Evolutionary conservation across 108 stramenopile genomes (phyloP).

Genomic region (Nannochloropsis salina): DNA sequence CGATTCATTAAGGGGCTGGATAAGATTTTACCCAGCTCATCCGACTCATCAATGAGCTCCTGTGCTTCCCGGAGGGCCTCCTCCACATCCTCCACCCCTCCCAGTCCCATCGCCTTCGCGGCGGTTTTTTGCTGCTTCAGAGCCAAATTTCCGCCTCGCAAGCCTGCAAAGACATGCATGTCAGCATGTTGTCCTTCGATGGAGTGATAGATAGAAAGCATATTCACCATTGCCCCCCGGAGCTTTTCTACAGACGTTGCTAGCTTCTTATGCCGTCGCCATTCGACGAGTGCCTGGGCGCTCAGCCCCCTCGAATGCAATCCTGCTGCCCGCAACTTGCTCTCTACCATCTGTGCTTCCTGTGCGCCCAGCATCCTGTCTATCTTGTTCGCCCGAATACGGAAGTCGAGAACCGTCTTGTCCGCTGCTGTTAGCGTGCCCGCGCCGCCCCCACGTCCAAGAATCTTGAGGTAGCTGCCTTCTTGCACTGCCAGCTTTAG

Average conservation of each 20-base stretch:
- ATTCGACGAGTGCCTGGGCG: background rate
- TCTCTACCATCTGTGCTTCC: background rate
- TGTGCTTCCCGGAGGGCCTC: background rate
- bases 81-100: background rate
- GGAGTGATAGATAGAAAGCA: background rate
- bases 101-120: background rate
- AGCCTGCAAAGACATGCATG: background rate
- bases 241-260: background rate
- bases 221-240: background rate
- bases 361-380: background rate
- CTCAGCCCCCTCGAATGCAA: background rate
- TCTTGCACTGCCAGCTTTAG: background rate
- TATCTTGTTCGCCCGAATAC: background rate
- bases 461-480: background rate
- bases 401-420: background rate
- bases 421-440: background rate
- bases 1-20: background rate
- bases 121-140: background rate
- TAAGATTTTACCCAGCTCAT: background rate
- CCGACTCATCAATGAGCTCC: constrained; percentile 11
- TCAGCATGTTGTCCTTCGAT: background rate
- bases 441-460: background rate
- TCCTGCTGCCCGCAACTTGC: background rate
- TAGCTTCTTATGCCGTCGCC: constrained; percentile 1
- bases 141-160: background rate